These are phyloP conservation scores for Arctium lappa DNA, from an alignment of 129 eudicot species.

Conservation along the genomic window DNA sequence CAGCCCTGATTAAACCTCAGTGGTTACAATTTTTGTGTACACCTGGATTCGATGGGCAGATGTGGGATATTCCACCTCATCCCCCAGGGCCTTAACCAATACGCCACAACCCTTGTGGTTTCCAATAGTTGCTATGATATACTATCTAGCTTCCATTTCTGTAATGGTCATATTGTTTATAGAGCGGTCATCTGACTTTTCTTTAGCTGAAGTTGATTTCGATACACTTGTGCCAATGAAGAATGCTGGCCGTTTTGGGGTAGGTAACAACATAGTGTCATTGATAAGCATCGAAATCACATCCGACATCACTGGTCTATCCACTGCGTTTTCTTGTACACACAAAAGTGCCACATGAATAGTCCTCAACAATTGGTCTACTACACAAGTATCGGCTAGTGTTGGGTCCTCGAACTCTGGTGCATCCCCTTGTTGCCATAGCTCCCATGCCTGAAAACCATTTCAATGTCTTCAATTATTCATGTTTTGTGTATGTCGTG, in stretches of 20 bases:
- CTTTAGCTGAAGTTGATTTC: neutral
- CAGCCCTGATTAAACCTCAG: too few relatives aligned
- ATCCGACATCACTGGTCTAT: constrained; percentile 23
- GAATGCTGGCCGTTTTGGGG: constrained; percentile 30
- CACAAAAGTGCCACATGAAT: constrained; percentile 22
- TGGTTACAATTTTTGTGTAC: too few relatives aligned
- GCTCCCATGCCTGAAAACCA: constrained; percentile 16
- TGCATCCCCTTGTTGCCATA: constrained; percentile 14
- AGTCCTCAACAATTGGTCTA: constrained; percentile 13
- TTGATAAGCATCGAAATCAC: constrained; percentile 30
- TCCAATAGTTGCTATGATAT: too few relatives aligned
- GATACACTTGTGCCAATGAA: constrained; percentile 13
- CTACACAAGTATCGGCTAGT: constrained; percentile 4
- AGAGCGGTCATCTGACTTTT: neutral
- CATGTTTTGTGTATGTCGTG: neutral
- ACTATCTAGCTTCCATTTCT: constrained; percentile 27
- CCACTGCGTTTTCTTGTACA: constrained; percentile 24
- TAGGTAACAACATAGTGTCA: constrained; percentile 16
- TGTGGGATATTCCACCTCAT: too few relatives aligned
- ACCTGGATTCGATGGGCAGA: too few relatives aligned
- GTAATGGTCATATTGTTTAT: constrained; percentile 20
- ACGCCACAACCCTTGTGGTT: too few relatives aligned
- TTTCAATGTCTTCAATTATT: neutral
- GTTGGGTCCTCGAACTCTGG: constrained; percentile 5
- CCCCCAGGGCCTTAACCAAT: too few relatives aligned